Percentiles rank a stretch among this genome's conserved stretches.
Conservation (phyloP, 495 filamentous ascomycete species). For the Talaromyces wortmannii region DNA sequence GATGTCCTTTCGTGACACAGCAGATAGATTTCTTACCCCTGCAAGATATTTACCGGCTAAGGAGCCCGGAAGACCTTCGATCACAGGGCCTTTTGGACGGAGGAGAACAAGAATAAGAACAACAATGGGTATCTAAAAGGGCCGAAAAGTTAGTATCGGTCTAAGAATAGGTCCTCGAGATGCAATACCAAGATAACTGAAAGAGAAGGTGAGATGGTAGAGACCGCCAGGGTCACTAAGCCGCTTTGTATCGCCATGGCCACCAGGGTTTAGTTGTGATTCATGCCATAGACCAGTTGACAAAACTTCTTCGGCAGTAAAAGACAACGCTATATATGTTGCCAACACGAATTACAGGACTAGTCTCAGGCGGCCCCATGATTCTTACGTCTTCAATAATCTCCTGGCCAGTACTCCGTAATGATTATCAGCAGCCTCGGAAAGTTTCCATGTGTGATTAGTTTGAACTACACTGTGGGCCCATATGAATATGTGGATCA, state of each 20-base stretch:
- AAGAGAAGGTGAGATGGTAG: not conserved
- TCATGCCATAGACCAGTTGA: not conserved
- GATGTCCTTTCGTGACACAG: not conserved
- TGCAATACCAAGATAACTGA: not conserved
- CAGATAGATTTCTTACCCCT: constrained; percentile 8
- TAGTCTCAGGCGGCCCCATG: not conserved
- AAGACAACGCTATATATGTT: no score
- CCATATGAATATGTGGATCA: not conserved
- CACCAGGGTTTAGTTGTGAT: not conserved
- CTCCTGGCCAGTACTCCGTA: no score
- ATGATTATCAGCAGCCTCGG: not conserved
- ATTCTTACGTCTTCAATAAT: not conserved
- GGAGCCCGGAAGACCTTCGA: constrained; percentile 11
- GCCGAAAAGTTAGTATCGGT: not conserved
- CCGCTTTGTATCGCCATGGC: not conserved
- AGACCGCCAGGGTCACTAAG: not conserved
- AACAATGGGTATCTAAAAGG: constrained; percentile 9
- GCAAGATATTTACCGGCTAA: constrained; percentile 7
- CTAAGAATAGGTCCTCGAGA: not conserved
- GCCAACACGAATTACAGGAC: not conserved
- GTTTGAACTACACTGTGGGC: not conserved
- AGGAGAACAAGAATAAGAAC: constrained; percentile 9
- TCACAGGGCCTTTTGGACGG: constrained; percentile 10
- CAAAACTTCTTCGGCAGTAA: no score
- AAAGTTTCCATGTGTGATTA: not conserved